These are phyloP conservation scores for Barbatosphaeria neglecta DNA, from an alignment of 495 filamentous ascomycete species.

Conservation along the genomic window DNA sequence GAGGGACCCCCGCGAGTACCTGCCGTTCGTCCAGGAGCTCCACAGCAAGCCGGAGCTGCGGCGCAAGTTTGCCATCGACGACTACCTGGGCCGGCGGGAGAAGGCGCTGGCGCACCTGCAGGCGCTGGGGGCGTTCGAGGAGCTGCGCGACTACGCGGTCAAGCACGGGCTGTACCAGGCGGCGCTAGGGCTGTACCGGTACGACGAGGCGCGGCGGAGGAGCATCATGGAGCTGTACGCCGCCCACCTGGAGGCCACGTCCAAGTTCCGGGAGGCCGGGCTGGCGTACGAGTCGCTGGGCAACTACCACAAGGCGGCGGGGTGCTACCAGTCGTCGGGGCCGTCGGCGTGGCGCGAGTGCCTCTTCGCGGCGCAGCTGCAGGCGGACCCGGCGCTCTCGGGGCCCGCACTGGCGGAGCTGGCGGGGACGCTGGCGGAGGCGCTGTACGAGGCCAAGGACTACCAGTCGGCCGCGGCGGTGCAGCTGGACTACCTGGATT, in stretches of 20 bases:
- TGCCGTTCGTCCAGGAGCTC: conserved; percentile 82
- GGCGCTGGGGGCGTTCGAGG: conserved; percentile 52
- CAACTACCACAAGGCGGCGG: conserved; percentile 57
- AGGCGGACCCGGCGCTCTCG: conserved; percentile 39
- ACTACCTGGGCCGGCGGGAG: conserved; percentile 59
- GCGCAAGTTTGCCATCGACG: conserved; percentile 74
- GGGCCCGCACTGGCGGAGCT: conserved; percentile 48
- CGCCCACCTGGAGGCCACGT: conserved; percentile 58
- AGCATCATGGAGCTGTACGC: conserved; percentile 68
- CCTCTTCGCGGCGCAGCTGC: conserved; percentile 60
- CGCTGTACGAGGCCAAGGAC: conserved; percentile 69
- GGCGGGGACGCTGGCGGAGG: conserved; percentile 54
- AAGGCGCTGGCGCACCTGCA: conserved; percentile 75
- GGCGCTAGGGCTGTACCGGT: conserved; percentile 74
- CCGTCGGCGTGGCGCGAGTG: conserved; percentile 72
- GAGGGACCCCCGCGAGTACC: conserved; percentile 88
- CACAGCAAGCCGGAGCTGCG: conserved; percentile 59
- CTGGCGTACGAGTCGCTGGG: conserved; percentile 79
- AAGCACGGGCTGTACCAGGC: conserved; percentile 70
- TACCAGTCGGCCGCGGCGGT: conserved; percentile 68
- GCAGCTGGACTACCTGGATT: conserved; percentile 65
- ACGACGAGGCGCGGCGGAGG: conserved; percentile 45
- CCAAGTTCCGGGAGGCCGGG: conserved; percentile 73
- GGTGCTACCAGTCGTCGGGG: conserved; percentile 68
- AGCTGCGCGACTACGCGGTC: conserved; percentile 58